A percentile compares a stretch with the other conserved stretches of the same genome.
Evolutionary conservation across 2,329 filamentous ascomycete genomes (phyloP).

Genomic region (Dactylellina sp.): DNA sequence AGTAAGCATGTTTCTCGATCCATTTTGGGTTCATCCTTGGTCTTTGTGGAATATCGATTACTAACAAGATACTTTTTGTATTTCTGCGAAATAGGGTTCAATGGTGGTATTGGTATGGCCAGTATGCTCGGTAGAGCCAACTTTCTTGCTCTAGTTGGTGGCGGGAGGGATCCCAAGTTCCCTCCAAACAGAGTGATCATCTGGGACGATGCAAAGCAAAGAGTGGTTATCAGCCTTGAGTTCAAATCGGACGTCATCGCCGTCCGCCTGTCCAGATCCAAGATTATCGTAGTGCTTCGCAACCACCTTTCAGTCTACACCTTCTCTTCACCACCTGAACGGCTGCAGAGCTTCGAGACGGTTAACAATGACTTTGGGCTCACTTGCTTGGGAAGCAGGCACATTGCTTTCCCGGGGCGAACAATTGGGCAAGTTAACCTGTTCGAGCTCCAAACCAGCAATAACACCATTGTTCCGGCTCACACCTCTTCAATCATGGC

Average conservation of each 20-base stretch:
- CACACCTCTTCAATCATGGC: constrained; percentile 83
- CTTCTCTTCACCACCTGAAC: constrained; percentile 77
- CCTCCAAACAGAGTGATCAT: constrained; percentile 89
- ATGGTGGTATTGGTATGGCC: constrained; percentile 82
- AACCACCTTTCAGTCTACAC: constrained; percentile 85
- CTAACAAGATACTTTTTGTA: constrained; percentile 11
- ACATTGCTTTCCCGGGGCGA: constrained; percentile 86
- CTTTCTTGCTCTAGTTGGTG: constrained; percentile 89
- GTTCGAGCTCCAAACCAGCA: constrained; percentile 79
- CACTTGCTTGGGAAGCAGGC: constrained; percentile 78
- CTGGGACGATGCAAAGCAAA: constrained; percentile 87
- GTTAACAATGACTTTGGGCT: constrained; percentile 84
- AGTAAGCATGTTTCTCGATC: constrained; percentile 63
- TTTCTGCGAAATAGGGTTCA: constrained; percentile 72
- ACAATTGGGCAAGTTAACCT: constrained; percentile 89
- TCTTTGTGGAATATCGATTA: constrained; percentile 58
- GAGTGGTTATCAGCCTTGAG: constrained; percentile 79
- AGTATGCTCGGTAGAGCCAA: constrained; percentile 89
- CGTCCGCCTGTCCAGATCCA: constrained; percentile 79
- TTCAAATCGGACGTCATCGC: constrained; percentile 83
- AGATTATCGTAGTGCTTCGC: constrained; percentile 82
- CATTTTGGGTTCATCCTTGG: constrained; percentile 11
- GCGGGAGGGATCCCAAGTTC: constrained; percentile 85
- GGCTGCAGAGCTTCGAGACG: constrained; percentile 83
- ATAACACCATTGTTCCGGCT: constrained; percentile 92